These are phyloP conservation scores for Coemansia sp. DNA, from an alignment of 192 early-diverging fungal species.

Conservation along the genomic window DNA sequence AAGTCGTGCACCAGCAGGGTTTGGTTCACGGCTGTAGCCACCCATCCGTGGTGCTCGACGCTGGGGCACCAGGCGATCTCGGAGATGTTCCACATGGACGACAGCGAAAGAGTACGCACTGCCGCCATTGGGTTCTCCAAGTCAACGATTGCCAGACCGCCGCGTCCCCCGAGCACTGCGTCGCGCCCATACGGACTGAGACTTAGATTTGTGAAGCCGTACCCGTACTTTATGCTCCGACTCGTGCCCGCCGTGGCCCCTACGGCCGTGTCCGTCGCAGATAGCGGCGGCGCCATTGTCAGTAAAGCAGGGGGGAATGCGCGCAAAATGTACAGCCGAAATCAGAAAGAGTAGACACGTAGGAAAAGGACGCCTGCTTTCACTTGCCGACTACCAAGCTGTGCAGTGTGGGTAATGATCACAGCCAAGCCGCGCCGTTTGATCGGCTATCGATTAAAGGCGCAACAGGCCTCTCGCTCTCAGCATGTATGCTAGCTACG, in stretches of 20 bases:
- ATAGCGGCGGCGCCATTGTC: neutral
- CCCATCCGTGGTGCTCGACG: constrained; percentile 32
- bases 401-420: too few species aligned
- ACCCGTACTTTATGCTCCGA: constrained; percentile 30
- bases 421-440: too few species aligned
- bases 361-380: too few species aligned
- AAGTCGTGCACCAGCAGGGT: constrained; percentile 37
- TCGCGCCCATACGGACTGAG: constrained; percentile 45
- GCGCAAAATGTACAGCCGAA: neutral
- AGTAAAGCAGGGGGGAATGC: neutral
- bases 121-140: constrained; percentile 33
- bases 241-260: constrained; percentile 3
- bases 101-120: constrained; percentile 20
- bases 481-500: too few species aligned
- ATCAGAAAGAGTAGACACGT: neutral
- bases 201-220: constrained; percentile 31
- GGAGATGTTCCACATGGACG: constrained; percentile 31
- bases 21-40: constrained; percentile 32
- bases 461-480: too few species aligned
- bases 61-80: constrained; percentile 37
- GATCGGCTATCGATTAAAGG: too few species aligned
- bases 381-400: too few species aligned
- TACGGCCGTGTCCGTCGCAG: neutral
- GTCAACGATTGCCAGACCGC: constrained; percentile 37
- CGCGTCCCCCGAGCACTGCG: constrained; percentile 30